phyloP scores from a whole-genome alignment of 164 flowering plant genomes.

The Magnolia changhungtana region DNA sequence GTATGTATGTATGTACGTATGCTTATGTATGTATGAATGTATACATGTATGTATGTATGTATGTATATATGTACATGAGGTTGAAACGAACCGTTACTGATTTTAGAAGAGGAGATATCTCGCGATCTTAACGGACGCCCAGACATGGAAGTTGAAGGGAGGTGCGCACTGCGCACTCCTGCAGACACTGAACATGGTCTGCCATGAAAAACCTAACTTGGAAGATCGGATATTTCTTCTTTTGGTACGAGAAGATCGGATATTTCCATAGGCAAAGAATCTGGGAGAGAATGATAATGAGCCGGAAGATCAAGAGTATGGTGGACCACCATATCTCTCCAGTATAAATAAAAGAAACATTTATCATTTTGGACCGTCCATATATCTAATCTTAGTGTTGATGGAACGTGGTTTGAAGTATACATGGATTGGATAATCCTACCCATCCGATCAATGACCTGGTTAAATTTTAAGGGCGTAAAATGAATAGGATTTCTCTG shows the following conservation, averaged over 20 bases:
- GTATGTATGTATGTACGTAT: not conserved
- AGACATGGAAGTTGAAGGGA: conserved; percentile 5
- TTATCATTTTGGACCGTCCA: no score
- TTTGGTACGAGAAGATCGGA: not conserved
- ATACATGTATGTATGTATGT: not conserved
- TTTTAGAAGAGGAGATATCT: conserved; percentile 14
- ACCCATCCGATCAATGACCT: no score
- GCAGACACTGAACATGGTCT: conserved; percentile 20
- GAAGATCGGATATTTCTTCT: conserved; percentile 8
- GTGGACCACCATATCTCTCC: no score
- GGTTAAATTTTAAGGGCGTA: no score
- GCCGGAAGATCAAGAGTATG: no score
- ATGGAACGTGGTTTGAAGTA: no score
- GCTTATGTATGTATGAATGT: not conserved
- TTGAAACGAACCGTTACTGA: conserved; percentile 2
- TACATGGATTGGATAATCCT: no score
- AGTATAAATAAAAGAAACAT: no score
- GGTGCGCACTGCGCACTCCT: conserved; percentile 2
- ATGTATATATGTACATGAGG: not conserved
- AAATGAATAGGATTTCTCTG: no score
- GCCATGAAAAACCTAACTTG: conserved; percentile 28
- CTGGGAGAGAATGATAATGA: no score
- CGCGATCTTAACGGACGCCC: not conserved
- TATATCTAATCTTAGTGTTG: no score
- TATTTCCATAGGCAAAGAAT: no score